phyloP scores from a whole-genome alignment of 352 stramenopile species.

The Lagenidium giganteum region DNA sequence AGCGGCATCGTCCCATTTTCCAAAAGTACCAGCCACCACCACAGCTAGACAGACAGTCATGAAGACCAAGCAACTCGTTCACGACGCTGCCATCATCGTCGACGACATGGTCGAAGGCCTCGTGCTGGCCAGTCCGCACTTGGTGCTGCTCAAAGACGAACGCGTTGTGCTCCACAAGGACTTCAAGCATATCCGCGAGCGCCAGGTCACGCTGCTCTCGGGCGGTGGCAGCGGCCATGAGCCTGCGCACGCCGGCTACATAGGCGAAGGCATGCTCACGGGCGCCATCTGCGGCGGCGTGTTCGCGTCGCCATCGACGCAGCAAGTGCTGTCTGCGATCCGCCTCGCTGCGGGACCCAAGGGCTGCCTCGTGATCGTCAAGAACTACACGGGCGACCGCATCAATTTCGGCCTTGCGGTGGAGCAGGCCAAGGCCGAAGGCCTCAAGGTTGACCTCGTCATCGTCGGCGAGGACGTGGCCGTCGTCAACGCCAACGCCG shows the following conservation, averaged over 20 bases:
- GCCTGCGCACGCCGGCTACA: conserved; percentile 95
- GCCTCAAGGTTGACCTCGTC: conserved; percentile 91
- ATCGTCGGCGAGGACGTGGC: conserved; percentile 94
- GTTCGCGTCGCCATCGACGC: conserved; percentile 94
- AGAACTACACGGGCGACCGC: conserved; percentile 99
- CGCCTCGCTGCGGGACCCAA: conserved; percentile 68
- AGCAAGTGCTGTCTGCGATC: conserved; percentile 95
- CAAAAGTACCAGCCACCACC: too few species aligned
- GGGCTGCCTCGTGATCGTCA: conserved; percentile 96
- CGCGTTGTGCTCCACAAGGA: conserved; percentile 73
- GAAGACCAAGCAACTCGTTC: conserved; percentile 45
- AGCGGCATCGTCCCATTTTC: too few species aligned
- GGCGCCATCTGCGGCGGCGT: conserved; percentile 95
- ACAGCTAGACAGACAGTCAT: conserved; percentile 9
- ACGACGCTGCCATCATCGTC: conserved; percentile 43
- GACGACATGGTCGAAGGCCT: conserved; percentile 78
- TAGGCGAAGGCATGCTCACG: conserved; percentile 95
- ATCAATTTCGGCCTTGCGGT: conserved; percentile 98
- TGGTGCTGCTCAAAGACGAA: conserved; percentile 54
- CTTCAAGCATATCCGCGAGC: conserved; percentile 50
- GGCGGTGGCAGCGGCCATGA: conserved; percentile 89
- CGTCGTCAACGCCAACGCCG: conserved; percentile 92
- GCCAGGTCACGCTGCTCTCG: conserved; percentile 74
- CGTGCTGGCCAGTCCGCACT: conserved; percentile 52
- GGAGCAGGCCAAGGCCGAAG: conserved; percentile 93